Base-by-base conservation (phyloP, 805 yeast genomes). In the Cyberlindnera bimundalis region DNA sequence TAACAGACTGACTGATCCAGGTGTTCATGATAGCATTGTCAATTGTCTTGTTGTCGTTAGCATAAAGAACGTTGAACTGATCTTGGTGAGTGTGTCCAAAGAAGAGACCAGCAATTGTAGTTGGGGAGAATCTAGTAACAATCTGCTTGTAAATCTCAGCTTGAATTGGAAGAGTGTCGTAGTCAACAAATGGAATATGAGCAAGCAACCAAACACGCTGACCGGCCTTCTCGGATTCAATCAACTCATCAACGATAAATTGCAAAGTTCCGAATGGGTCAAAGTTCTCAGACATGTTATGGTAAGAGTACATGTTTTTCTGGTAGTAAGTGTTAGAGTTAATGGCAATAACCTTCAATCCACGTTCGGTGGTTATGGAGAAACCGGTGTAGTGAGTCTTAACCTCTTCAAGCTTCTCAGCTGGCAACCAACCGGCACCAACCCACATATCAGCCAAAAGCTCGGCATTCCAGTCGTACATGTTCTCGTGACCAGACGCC, bases 181-280 rank as follows among this genome's bases (percentile, higher is more conserved):
- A 84, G n/a, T 73, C 67, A 18, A 73, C 62, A 12, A 70, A 67
- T 33, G 90, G 87, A 40, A 82, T 76, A 57, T 82, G 89, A 16
- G 84, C 78, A 51, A 79, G 68, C 42, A 82, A 68, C 89, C 89
- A 82, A n/a, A 79, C 89, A 52, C 83, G 66, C 59, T 80, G 78
- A 36, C 74, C 76, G 8, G 64, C 65, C 26, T 51, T 42, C 59
- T 82, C 89, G 47, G 81, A 70, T 36, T 71, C 81, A n/a, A 73
- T 58, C 37, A 82, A 65, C 62, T 83, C 88, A 39, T 75, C 71
- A 35, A 78, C 71, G 45, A 82, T 60, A 56, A 80, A 83, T 48
- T 73, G 61, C 64, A 82, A 67, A 49, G 74, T 77, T 2, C 87
- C 88, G 53, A 80, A 79, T 18, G 73, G 66, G 50, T 81, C 87